These are phyloP conservation scores for Vicia villosa DNA, from an alignment of 306 rosid species.

Conservation along the genomic window DNA sequence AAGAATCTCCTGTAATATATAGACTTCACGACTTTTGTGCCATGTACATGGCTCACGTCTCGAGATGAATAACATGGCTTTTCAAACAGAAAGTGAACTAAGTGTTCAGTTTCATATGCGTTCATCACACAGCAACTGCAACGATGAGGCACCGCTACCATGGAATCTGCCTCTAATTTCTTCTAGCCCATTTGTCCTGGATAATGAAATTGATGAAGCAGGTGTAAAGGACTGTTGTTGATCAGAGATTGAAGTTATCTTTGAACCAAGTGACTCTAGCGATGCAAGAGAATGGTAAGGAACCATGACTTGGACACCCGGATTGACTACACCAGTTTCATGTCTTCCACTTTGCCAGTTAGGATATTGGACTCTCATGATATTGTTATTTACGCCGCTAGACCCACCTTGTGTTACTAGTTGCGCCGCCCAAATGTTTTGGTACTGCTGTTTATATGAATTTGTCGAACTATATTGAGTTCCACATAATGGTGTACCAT, in stretches of 20 bases:
- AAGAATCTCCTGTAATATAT: neutral
- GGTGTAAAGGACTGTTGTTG: conserved; percentile 53
- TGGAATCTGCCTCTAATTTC: conserved; percentile 49
- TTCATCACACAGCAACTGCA: conserved; percentile 63
- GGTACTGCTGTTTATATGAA: conserved; percentile 49
- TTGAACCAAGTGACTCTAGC: conserved; percentile 41
- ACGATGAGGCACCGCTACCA: conserved; percentile 43
- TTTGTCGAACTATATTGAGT: conserved; percentile 40
- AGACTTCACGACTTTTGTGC: neutral
- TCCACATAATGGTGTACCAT: conserved; percentile 39
- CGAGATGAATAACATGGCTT: neutral
- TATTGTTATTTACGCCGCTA: conserved; percentile 29
- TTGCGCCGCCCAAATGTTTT: conserved; percentile 58
- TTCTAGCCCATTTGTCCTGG: conserved; percentile 43
- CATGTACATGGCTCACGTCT: neutral
- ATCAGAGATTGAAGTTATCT: conserved; percentile 44
- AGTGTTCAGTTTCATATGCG: conserved; percentile 36
- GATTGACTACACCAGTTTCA: conserved; percentile 32
- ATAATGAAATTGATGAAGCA: conserved; percentile 43
- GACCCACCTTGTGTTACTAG: conserved; percentile 49
- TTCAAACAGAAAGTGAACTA: conserved; percentile 19
- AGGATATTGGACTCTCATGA: conserved; percentile 43
- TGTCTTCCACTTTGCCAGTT: conserved; percentile 53
- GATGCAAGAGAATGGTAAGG: conserved; percentile 43
- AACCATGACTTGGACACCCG: conserved; percentile 34